Conservation (phyloP, 352 stramenopile species). For the Pythium aristosporum region DNA sequence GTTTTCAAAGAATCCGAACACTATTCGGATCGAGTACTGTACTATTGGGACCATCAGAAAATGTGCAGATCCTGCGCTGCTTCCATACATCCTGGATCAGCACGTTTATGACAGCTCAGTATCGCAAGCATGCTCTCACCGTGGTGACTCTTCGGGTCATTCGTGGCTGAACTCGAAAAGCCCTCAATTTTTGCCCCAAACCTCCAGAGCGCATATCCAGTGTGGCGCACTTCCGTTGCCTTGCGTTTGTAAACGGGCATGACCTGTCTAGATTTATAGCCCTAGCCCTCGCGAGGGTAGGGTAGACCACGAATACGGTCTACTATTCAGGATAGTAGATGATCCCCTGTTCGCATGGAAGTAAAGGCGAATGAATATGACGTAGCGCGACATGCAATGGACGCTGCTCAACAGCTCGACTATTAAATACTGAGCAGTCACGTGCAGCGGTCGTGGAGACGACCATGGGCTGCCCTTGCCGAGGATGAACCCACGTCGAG, state of each 20-base stretch:
- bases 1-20: neutral
- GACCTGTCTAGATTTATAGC: neutral
- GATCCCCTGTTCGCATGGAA: neutral
- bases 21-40: neutral
- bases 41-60: neutral
- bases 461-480: neutral
- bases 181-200: neutral
- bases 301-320: neutral
- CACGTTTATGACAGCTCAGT: too few species aligned
- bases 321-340: neutral
- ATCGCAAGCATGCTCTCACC: too few species aligned
- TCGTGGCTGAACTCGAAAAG: neutral
- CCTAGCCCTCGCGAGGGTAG: neutral
- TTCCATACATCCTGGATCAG: too few species aligned
- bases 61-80: too few species aligned
- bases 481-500: slow-evolving; percentile 11
- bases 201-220: neutral
- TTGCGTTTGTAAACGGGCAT: neutral
- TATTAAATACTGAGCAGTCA: neutral
- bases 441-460: neutral
- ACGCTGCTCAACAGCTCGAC: neutral
- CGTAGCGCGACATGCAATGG: slow-evolving; percentile 1
- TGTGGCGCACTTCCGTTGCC: neutral
- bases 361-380: neutral
- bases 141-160: too few species aligned